These are phyloP conservation scores for Verbascum thapsus DNA, from an alignment of 257 asterid genomes.

Conservation along the genomic window DNA sequence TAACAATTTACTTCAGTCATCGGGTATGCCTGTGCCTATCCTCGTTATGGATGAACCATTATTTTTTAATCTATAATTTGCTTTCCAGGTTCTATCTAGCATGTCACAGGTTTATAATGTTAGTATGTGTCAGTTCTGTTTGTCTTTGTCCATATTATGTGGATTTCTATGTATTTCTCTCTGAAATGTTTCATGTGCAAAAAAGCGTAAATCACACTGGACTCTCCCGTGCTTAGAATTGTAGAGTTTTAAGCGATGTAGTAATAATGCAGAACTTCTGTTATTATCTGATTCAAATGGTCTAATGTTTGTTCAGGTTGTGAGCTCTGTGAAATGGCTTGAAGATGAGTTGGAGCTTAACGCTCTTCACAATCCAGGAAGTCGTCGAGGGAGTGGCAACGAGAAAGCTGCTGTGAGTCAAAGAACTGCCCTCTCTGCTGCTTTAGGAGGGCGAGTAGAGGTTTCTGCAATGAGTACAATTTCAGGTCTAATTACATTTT, in stretches of 20 bases:
- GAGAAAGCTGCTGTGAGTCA: conserved; percentile 95
- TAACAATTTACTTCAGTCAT: neutral
- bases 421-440: conserved; percentile 95
- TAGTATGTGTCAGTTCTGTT: neutral
- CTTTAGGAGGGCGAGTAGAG: conserved; percentile 94
- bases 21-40: neutral
- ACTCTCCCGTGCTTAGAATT: conserved; percentile 15
- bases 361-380: conserved; percentile 98
- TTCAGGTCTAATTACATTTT: conserved; percentile 57
- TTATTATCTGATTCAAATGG: conserved; percentile 21
- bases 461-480: conserved; percentile 87
- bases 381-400: conserved; percentile 88
- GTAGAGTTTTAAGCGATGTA: conserved; percentile 11
- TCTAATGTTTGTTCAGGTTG: conserved; percentile 61
- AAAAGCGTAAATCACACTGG: conserved; percentile 13
- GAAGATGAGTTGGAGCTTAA: conserved; percentile 99
- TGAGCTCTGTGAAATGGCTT: conserved; percentile 99
- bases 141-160: conserved; percentile 3
- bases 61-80: neutral
- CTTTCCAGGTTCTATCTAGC: conserved; percentile 19
- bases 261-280: neutral
- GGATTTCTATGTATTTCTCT: conserved; percentile 11
- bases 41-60: neutral
- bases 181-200: conserved; percentile 20
- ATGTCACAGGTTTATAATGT: conserved; percentile 5